Evolutionary conservation across 2,329 filamentous ascomycete genomes (phyloP).

Genomic region (Pleurostoma richardsiae): DNA sequence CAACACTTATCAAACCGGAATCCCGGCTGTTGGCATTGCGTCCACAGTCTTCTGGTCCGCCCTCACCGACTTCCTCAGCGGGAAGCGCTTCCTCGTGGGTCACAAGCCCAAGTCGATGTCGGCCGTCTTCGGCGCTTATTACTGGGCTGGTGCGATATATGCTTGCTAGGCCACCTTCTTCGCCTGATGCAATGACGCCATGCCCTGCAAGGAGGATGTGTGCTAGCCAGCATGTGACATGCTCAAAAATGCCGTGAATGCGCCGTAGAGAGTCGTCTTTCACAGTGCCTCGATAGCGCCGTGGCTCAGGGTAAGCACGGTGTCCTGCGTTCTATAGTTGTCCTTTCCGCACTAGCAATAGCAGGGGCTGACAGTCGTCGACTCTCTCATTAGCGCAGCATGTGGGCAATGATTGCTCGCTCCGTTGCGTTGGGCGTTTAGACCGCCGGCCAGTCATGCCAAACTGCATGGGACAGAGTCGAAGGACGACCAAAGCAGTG

Average conservation of each 20-base stretch:
- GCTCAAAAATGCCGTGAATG: constrained; percentile 63
- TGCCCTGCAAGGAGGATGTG: constrained; percentile 60
- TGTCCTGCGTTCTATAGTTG: background rate
- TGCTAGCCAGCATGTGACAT: constrained; percentile 68
- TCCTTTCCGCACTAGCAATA: background rate
- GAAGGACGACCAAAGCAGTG: no score
- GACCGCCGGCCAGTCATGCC: constrained; percentile 48
- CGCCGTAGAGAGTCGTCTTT: constrained; percentile 70
- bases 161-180: constrained; percentile 72
- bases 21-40: constrained; percentile 50
- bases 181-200: constrained; percentile 69
- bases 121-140: constrained; percentile 60
- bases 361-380: constrained; percentile 6
- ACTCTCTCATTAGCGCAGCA: constrained; percentile 43
- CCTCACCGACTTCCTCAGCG: constrained; percentile 58
- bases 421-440: constrained; percentile 56
- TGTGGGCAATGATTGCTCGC: constrained; percentile 68
- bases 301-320: constrained; percentile 51
- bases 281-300: constrained; percentile 64
- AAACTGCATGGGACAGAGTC: constrained; percentile 17
- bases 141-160: constrained; percentile 66
- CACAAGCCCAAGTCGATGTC: constrained; percentile 43
- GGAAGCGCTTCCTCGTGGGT: constrained; percentile 60
- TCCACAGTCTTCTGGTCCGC: constrained; percentile 66
- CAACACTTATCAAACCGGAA: constrained; percentile 53